Evolutionary conservation across 768 basidiomycete species (phyloP).

Genomic region (Tulasnella sp.): DNA sequence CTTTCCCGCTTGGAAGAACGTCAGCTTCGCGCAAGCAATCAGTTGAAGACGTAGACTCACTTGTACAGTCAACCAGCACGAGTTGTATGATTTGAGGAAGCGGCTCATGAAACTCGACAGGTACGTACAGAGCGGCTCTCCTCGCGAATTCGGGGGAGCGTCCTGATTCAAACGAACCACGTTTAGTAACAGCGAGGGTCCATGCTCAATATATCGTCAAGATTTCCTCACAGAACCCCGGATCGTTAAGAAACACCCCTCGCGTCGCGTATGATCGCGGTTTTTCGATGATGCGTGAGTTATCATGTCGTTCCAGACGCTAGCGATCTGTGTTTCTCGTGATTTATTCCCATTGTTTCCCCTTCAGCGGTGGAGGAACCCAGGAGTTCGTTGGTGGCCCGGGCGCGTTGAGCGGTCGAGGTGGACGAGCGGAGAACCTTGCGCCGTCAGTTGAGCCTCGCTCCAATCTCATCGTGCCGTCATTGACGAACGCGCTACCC

Average conservation of each 20-base stretch:
- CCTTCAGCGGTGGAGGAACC: conserved; percentile 80
- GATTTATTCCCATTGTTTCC: background rate
- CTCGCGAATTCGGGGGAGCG: background rate
- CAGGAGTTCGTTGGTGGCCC: conserved; percentile 97
- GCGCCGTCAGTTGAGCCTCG: conserved; percentile 59
- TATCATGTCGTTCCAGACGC: background rate
- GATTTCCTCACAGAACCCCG: conserved; percentile 98
- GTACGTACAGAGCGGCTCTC: conserved; percentile 39
- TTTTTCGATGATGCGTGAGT: conserved; percentile 98
- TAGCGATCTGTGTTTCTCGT: background rate
- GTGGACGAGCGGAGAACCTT: conserved; percentile 94
- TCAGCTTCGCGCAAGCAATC: background rate
- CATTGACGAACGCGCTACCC: background rate
- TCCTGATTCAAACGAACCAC: background rate
- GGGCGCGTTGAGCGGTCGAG: conserved; percentile 95
- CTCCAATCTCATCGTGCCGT: background rate
- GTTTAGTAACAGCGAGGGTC: conserved; percentile 66
- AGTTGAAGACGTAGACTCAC: background rate
- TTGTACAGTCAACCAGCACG: conserved; percentile 81
- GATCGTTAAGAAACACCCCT: conserved; percentile 98
- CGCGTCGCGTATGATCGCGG: conserved; percentile 96
- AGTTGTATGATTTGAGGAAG: conserved; percentile 92
- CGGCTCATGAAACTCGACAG: conserved; percentile 99
- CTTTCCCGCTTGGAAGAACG: background rate
- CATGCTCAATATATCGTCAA: conserved; percentile 95